These are phyloP conservation scores for Eremomyces bilateralis DNA, from an alignment of 495 filamentous ascomycete genomes.

Conservation along the genomic window DNA sequence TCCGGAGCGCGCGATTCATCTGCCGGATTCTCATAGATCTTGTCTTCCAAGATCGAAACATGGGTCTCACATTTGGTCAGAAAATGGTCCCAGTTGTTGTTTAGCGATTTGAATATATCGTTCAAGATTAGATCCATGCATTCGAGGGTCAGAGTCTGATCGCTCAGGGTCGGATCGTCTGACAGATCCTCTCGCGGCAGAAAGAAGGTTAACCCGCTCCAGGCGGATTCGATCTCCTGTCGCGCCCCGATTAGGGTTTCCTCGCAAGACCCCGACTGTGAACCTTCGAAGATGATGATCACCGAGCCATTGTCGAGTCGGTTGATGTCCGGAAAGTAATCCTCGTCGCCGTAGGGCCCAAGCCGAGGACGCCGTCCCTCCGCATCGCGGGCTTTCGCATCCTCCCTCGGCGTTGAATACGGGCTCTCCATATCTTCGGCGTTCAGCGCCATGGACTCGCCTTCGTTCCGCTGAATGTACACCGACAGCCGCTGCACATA, in stretches of 20 bases:
- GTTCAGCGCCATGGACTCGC: constrained; percentile 9
- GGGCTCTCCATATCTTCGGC: constrained; percentile 16
- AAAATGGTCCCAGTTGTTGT: constrained; percentile 24
- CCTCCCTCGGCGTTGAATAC: constrained; percentile 4
- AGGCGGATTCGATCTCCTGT: constrained; percentile 27
- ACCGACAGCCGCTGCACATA: constrained; percentile 22
- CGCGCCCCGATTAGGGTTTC: constrained; percentile 29
- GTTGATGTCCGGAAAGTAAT: constrained; percentile 11
- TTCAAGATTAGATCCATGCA: constrained; percentile 29
- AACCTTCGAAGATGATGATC: constrained; percentile 32
- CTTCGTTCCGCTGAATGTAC: constrained; percentile 16
- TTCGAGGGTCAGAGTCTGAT: constrained; percentile 20
- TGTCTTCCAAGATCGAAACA: constrained; percentile 30
- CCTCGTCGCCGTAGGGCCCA: background rate
- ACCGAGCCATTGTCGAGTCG: constrained; percentile 28
- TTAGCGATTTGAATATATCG: constrained; percentile 29
- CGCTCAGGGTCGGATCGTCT: constrained; percentile 18
- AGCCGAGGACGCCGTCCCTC: constrained; percentile 1
- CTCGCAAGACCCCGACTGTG: constrained; percentile 21
- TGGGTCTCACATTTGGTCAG: constrained; percentile 24
- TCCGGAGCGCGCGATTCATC: constrained; percentile 33
- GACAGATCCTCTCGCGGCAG: constrained; percentile 15
- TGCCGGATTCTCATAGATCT: constrained; percentile 33
- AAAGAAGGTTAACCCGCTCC: constrained; percentile 30
- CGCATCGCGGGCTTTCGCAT: background rate